These are phyloP conservation scores for Silene vulgaris DNA, from an alignment of 179 eudicot species.

Conservation along the genomic window DNA sequence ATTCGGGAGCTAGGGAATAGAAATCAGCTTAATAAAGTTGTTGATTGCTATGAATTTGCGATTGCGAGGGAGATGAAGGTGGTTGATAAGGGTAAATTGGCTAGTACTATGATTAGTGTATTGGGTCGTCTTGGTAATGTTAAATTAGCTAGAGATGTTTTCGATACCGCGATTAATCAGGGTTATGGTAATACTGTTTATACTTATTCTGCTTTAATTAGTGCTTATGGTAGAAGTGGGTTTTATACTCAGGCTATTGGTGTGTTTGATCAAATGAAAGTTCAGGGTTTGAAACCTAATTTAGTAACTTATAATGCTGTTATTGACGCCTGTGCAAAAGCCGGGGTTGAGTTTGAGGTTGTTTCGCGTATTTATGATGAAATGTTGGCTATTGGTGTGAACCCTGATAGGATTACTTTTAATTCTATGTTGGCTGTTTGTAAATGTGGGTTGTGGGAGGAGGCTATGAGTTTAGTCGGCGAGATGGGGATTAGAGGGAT, in stretches of 20 bases:
- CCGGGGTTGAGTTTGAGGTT: slow-evolving; percentile 57
- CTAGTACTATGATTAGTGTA: slow-evolving; percentile 83
- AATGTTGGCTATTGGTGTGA: slow-evolving; percentile 57
- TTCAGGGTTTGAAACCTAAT: slow-evolving; percentile 72
- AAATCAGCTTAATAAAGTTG: slow-evolving; percentile 51
- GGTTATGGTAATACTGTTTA: slow-evolving; percentile 89
- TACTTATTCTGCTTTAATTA: slow-evolving; percentile 77
- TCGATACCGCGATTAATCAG: slow-evolving; percentile 57
- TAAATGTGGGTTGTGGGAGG: slow-evolving; percentile 81
- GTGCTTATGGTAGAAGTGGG: slow-evolving; percentile 84
- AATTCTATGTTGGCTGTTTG: slow-evolving; percentile 87
- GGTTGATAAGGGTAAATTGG: slow-evolving; percentile 69
- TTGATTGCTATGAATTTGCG: slow-evolving; percentile 63
- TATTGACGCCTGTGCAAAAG: slow-evolving; percentile 92
- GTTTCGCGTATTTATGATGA: slow-evolving; percentile 60
- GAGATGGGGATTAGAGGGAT: slow-evolving; percentile 78
- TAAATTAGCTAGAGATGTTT: slow-evolving; percentile 59
- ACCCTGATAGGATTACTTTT: slow-evolving; percentile 78
- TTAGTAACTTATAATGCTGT: slow-evolving; percentile 85
- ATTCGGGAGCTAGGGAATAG: slow-evolving; percentile 75
- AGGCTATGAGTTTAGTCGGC: slow-evolving; percentile 54
- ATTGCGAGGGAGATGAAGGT: slow-evolving; percentile 43
- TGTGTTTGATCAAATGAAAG: slow-evolving; percentile 67
- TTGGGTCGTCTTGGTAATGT: slow-evolving; percentile 86
- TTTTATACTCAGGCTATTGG: slow-evolving; percentile 58